Evolutionary conservation across 1,139 yeast genomes (phyloP).

Genomic region (Yarrowia galli): DNA sequence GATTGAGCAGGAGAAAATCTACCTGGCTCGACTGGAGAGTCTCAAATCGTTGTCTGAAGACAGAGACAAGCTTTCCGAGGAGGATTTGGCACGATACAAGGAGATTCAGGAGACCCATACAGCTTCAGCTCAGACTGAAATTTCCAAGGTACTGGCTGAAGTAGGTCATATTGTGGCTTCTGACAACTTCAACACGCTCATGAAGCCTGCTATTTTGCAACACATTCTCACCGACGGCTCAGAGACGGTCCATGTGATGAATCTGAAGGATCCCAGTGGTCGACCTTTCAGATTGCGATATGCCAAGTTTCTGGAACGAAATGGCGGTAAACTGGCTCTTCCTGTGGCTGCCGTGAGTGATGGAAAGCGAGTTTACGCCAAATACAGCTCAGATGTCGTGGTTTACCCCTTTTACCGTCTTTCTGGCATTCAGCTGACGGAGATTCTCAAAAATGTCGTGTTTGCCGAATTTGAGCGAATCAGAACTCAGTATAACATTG

Average conservation of each 20-base stretch:
- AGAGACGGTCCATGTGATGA: background rate
- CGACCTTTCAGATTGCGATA: background rate
- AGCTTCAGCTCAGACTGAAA: background rate
- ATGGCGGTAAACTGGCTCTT: background rate
- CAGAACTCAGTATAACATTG: background rate
- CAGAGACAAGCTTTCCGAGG: background rate
- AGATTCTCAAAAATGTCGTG: background rate
- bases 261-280: background rate
- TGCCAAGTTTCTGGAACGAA: background rate
- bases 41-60: background rate
- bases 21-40: background rate
- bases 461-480: conserved; percentile 14
- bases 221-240: background rate
- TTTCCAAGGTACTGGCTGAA: background rate
- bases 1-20: conserved; percentile 24
- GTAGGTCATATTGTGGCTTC: background rate
- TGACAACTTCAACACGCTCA: background rate
- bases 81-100: background rate
- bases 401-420: background rate
- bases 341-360: background rate
- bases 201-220: background rate
- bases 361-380: background rate
- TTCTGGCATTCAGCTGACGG: background rate
- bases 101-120: background rate
- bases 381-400: background rate